Percentiles rank a stretch among this genome's conserved stretches.
phyloP scores from a whole-genome alignment of 257 asterid genomes.

The Solanum bukasovii region DNA sequence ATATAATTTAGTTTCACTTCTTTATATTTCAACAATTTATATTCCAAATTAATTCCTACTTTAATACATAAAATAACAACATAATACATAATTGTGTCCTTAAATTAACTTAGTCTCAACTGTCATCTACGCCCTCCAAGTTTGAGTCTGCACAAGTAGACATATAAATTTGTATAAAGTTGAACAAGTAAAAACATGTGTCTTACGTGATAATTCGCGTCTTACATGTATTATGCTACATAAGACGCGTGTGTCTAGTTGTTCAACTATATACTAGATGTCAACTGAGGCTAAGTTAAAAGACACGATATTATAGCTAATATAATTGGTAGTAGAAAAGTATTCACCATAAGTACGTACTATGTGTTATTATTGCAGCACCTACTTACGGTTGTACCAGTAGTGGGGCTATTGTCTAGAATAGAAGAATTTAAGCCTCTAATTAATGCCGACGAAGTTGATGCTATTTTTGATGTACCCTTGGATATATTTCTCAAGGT shows the following conservation, averaged over 20 bases:
- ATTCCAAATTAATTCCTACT: not conserved
- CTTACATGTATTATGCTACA: too few relatives aligned
- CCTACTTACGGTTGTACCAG: slow-evolving; percentile 47
- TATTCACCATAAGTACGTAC: not conserved
- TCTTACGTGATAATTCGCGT: too few relatives aligned
- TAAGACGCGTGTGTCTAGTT: too few relatives aligned
- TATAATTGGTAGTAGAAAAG: not conserved
- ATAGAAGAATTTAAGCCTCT: slow-evolving; percentile 44
- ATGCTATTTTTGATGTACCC: slow-evolving; percentile 47
- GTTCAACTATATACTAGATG: too few relatives aligned
- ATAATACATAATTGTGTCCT: too few relatives aligned
- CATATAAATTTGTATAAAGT: too few relatives aligned
- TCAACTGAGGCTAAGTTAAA: too few relatives aligned
- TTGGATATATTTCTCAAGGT: slow-evolving; percentile 49
- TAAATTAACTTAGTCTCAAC: too few relatives aligned
- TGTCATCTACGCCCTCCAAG: too few relatives aligned
- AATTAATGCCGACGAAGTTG: slow-evolving; percentile 53
- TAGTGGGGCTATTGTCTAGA: slow-evolving; percentile 31
- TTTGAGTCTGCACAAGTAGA: too few relatives aligned
- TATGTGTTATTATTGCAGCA: slow-evolving; percentile 23
- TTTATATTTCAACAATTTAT: not conserved
- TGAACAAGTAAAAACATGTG: too few relatives aligned
- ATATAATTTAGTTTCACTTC: not conserved
- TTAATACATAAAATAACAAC: not conserved
- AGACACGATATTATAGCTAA: too few relatives aligned